Evolutionary conservation across 345 rosid genomes (phyloP).

Genomic region (Salix suchowensis): DNA sequence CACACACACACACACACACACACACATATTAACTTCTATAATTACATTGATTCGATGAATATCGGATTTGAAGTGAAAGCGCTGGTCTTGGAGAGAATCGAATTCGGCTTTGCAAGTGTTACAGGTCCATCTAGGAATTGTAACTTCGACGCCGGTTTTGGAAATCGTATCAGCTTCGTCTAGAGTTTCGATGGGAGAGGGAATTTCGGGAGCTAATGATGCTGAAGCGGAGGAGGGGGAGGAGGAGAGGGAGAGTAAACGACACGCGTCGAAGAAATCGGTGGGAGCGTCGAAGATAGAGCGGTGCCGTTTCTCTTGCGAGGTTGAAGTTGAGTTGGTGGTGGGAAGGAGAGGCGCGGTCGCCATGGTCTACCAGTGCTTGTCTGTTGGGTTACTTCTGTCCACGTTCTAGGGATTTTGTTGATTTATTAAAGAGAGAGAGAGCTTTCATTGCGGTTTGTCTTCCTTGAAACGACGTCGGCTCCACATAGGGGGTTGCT

Average conservation of each 20-base stretch:
- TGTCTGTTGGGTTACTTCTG: background rate
- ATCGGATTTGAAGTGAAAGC: slow-evolving; percentile 86
- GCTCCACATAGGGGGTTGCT: too few species aligned
- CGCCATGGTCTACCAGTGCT: background rate
- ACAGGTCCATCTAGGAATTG: slow-evolving; percentile 75
- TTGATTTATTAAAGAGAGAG: too few species aligned
- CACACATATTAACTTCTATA: background rate
- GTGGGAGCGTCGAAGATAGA: slow-evolving; percentile 60
- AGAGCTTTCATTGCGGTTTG: too few species aligned
- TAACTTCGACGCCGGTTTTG: slow-evolving; percentile 18
- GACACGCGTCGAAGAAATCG: slow-evolving; percentile 60
- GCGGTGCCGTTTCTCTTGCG: slow-evolving; percentile 36
- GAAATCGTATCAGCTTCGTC: slow-evolving; percentile 23
- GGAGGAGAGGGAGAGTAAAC: slow-evolving; percentile 36
- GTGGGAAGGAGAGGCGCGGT: background rate
- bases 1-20: background rate
- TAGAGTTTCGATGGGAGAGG: slow-evolving; percentile 18
- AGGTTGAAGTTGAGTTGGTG: background rate
- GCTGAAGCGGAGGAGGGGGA: slow-evolving; percentile 19
- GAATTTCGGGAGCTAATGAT: slow-evolving; percentile 20
- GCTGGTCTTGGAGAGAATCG: slow-evolving; percentile 78
- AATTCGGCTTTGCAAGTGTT: slow-evolving; percentile 79
- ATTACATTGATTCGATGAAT: slow-evolving; percentile 82
- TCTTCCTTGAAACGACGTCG: too few species aligned
- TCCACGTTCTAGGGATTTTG: background rate